These are phyloP conservation scores for Gossypium bickii DNA, from an alignment of 345 rosid genomes.

Conservation along the genomic window DNA sequence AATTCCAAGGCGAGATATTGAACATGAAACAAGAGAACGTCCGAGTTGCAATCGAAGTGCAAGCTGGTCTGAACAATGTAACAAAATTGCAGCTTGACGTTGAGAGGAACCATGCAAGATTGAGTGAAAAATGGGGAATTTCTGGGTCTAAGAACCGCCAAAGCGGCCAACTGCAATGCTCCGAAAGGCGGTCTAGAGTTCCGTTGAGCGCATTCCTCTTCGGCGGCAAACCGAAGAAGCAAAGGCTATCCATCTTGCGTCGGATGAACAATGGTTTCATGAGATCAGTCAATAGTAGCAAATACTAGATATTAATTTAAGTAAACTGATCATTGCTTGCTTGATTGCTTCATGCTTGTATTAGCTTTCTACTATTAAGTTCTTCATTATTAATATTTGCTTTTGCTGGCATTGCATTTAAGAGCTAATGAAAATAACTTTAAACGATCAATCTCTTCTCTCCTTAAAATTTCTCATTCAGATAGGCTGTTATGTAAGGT, in stretches of 20 bases:
- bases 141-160: conserved; percentile 35
- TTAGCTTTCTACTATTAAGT: conserved; percentile 7
- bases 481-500: too few species aligned
- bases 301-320: conserved; percentile 18
- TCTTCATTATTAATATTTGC: neutral
- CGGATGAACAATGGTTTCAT: conserved; percentile 43
- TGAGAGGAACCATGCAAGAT: conserved; percentile 49
- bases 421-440: too few species aligned
- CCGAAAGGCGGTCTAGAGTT: conserved; percentile 50
- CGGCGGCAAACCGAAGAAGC: conserved; percentile 74
- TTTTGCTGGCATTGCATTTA: too few species aligned
- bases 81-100: conserved; percentile 63
- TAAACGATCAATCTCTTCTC: too few species aligned
- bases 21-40: conserved; percentile 98
- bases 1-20: conserved; percentile 90
- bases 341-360: neutral
- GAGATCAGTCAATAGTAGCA: conserved; percentile 34
- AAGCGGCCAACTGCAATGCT: conserved; percentile 29
- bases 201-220: conserved; percentile 88
- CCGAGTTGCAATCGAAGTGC: conserved; percentile 87
- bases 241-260: conserved; percentile 56
- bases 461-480: too few species aligned
- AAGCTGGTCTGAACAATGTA: conserved; percentile 84
- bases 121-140: conserved; percentile 58
- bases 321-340: conserved; percentile 6